phyloP scores from a whole-genome alignment of 352 stramenopile species.

The Lagenidium sp. region DNA sequence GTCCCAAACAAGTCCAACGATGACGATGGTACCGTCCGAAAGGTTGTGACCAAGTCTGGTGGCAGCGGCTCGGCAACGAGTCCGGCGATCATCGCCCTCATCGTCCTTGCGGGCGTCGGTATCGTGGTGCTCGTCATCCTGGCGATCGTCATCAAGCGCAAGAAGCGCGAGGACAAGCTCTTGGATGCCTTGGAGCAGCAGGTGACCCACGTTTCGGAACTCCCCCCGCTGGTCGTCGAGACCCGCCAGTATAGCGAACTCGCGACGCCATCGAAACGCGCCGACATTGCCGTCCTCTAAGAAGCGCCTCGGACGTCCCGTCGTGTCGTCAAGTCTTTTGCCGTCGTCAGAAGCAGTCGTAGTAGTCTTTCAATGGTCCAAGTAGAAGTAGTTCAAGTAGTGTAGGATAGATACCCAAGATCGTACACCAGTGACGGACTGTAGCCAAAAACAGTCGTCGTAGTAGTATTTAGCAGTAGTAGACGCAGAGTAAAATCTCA shows the following conservation, averaged over 20 bases:
- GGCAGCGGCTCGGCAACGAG: constrained; percentile 8
- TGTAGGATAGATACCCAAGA: constrained; percentile 1
- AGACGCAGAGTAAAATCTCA: not conserved
- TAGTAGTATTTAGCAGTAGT: constrained; percentile 3
- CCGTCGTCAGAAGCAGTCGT: no score
- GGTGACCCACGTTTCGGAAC: constrained; percentile 11
- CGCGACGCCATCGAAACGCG: constrained; percentile 7
- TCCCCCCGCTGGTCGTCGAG: constrained; percentile 8
- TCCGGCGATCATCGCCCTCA: constrained; percentile 18
- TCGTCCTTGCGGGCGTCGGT: constrained; percentile 12
- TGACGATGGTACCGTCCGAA: no score
- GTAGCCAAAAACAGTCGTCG: no score
- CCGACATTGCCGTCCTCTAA: constrained; percentile 15
- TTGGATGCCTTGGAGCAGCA: constrained; percentile 8
- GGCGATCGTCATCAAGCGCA: constrained; percentile 17
- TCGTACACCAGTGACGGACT: not conserved
- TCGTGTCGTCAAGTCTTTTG: no score
- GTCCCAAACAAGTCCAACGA: no score
- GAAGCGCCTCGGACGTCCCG: no score
- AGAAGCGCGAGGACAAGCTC: constrained; percentile 11
- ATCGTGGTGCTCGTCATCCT: constrained; percentile 17
- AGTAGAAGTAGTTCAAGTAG: constrained; percentile 1
- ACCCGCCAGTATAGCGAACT: constrained; percentile 19
- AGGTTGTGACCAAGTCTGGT: constrained; percentile 4
- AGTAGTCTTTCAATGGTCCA: not conserved